phyloP scores from a whole-genome alignment of 345 rosid species.

The Eucalyptus brandiana region DNA sequence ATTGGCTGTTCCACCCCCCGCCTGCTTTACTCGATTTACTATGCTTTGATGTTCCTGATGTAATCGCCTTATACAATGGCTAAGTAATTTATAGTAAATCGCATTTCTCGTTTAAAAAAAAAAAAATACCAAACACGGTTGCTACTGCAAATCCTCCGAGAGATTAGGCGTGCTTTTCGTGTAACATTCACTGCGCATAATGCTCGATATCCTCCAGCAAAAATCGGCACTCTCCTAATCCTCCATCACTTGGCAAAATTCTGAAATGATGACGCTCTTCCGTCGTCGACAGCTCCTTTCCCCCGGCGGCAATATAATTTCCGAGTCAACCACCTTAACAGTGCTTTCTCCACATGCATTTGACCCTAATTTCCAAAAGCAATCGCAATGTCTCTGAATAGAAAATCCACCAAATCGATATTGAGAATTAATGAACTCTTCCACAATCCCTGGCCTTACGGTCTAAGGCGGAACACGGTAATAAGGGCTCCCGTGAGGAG shows the following conservation, averaged over 20 bases:
- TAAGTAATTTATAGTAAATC: too few species aligned
- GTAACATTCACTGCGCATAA: not conserved
- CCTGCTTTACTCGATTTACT: too few species aligned
- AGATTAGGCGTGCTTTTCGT: not conserved
- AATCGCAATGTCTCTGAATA: not conserved
- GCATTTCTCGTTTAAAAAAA: too few species aligned
- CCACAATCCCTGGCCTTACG: too few species aligned
- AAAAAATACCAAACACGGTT: not conserved
- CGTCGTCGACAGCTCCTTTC: too few species aligned
- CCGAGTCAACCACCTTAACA: not conserved
- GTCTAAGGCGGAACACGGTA: too few species aligned
- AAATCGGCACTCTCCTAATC: not conserved
- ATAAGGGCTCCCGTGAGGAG: too few species aligned
- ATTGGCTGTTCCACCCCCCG: too few species aligned
- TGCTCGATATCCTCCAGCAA: not conserved
- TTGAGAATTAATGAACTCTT: too few species aligned
- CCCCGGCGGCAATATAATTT: not conserved
- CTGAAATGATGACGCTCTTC: not conserved
- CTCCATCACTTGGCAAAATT: not conserved
- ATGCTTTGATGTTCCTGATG: too few species aligned
- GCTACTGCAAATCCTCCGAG: not conserved
- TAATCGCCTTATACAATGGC: too few species aligned
- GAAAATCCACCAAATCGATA: too few species aligned
- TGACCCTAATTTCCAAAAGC: not conserved
- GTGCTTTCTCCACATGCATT: not conserved